Percentiles rank a stretch among this genome's conserved stretches.
Evolutionary conservation across 2,329 filamentous ascomycete species (phyloP).

Genomic region (Fusarium clavum): DNA sequence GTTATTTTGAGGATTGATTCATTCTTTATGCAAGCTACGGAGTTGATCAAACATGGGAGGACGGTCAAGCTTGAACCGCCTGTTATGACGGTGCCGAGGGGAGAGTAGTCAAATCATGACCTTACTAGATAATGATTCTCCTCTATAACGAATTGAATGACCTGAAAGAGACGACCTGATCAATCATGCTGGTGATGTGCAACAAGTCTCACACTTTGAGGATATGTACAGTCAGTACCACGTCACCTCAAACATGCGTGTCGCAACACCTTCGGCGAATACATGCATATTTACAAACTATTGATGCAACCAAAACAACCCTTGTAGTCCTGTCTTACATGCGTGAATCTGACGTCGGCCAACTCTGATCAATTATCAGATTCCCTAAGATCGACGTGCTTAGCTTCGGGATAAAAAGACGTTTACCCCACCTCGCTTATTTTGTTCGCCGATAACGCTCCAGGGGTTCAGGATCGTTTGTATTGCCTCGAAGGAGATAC

Average conservation of each 20-base stretch:
- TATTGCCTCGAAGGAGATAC: background rate
- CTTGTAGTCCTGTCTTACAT: background rate
- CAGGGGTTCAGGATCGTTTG: background rate
- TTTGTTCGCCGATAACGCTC: constrained; percentile 16
- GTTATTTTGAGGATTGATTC: constrained; percentile 55
- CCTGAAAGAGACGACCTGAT: background rate
- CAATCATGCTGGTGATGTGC: background rate
- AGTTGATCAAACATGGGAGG: constrained; percentile 41
- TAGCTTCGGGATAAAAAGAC: constrained; percentile 1
- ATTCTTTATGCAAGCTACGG: constrained; percentile 54
- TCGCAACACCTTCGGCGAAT: background rate
- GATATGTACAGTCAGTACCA: background rate
- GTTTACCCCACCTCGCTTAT: background rate
- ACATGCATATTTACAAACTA: background rate
- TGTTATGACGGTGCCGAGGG: constrained; percentile 10
- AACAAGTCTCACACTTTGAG: background rate
- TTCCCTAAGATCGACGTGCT: constrained; percentile 11
- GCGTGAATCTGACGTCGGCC: background rate
- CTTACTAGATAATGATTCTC: background rate
- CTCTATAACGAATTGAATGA: constrained; percentile 22
- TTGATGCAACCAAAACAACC: background rate
- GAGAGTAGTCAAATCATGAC: background rate
- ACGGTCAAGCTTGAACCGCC: constrained; percentile 33
- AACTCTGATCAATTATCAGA: background rate
- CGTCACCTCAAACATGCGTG: background rate